phyloP scores from a whole-genome alignment of 108 stramenopile genomes.

The Epithemia pelagica region DNA sequence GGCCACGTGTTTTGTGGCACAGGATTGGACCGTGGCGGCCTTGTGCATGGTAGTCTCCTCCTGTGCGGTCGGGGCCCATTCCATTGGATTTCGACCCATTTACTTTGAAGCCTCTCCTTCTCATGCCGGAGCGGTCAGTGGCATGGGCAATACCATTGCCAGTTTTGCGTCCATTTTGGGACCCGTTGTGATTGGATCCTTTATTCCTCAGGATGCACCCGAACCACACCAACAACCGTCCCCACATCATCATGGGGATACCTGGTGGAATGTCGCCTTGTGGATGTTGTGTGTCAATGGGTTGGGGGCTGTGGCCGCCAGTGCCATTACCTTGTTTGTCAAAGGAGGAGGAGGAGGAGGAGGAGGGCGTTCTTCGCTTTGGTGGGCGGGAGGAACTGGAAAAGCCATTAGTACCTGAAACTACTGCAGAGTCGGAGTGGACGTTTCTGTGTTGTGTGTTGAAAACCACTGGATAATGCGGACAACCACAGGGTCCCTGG shows the following conservation, averaged over 20 bases:
- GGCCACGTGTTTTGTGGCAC: constrained; percentile 6
- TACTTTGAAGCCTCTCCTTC: constrained; percentile 16
- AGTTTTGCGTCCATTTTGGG: constrained; percentile 21
- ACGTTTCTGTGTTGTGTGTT: too few relatives aligned
- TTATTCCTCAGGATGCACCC: neutral
- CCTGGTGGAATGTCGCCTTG: constrained; percentile 15
- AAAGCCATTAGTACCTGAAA: too few relatives aligned
- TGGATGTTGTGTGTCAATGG: constrained; percentile 12
- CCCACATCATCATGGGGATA: neutral
- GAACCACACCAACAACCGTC: neutral
- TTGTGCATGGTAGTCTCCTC: constrained; percentile 8
- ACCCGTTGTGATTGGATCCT: constrained; percentile 14
- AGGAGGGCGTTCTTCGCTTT: too few relatives aligned
- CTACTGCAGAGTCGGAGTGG: too few relatives aligned
- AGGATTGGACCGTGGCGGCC: neutral
- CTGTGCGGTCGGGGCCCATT: constrained; percentile 17
- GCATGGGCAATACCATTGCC: constrained; percentile 24
- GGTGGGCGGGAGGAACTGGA: too few relatives aligned
- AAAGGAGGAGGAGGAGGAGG: neutral
- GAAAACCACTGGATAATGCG: too few relatives aligned
- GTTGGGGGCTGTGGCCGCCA: constrained; percentile 6
- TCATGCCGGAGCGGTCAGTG: constrained; percentile 17
- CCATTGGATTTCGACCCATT: constrained; percentile 23
- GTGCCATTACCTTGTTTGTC: constrained; percentile 5
- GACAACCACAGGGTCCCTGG: too few relatives aligned